These are phyloP conservation scores for Aeschynomene evenia DNA, from an alignment of 306 rosid species.

Conservation along the genomic window DNA sequence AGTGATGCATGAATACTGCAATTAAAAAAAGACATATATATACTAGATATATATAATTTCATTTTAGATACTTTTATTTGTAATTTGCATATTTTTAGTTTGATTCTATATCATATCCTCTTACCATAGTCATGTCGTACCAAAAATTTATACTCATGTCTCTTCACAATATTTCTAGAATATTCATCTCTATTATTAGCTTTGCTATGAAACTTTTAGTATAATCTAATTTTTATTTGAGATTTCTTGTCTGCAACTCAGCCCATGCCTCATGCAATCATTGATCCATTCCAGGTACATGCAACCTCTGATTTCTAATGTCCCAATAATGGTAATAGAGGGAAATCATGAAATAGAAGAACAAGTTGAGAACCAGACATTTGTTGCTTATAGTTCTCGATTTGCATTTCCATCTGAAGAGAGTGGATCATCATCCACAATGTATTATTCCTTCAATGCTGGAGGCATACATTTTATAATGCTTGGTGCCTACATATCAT, in stretches of 20 bases:
- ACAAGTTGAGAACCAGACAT: constrained; percentile 67
- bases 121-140: no score
- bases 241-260: neutral
- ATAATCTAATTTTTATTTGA: neutral
- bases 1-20: no score
- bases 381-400: constrained; percentile 77
- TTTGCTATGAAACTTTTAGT: neutral
- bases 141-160: no score
- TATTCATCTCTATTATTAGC: neutral
- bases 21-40: no score
- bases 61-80: no score
- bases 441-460: constrained; percentile 85
- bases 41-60: no score
- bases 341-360: constrained; percentile 90
- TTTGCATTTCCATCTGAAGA: constrained; percentile 83
- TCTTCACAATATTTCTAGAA: no score
- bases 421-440: constrained; percentile 70
- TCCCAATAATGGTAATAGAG: constrained; percentile 83
- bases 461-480: constrained; percentile 90
- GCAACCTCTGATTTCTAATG: constrained; percentile 73
- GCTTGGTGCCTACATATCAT: constrained; percentile 71
- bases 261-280: constrained; percentile 9
- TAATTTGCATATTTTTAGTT: no score
- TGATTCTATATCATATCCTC: no score
- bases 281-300: constrained; percentile 56